Percentiles rank a stretch among this genome's conserved stretches.
phyloP scores from a whole-genome alignment of 2,329 filamentous ascomycete species.

The Fusarium vanettenii region DNA sequence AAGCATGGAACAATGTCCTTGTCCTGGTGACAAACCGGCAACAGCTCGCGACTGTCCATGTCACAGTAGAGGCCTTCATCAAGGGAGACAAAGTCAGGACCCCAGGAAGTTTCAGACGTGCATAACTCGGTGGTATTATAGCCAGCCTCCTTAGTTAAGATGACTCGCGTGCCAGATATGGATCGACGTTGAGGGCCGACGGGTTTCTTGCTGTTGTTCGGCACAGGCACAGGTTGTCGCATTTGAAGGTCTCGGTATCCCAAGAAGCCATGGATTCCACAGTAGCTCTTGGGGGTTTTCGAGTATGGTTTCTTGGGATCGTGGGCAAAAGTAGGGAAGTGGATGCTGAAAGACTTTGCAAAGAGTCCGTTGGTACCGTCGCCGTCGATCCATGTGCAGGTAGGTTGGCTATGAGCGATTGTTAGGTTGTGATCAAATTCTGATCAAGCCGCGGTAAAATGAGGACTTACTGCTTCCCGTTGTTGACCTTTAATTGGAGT shows the following conservation, averaged over 20 bases:
- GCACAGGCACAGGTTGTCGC: neutral
- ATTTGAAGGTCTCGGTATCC: neutral
- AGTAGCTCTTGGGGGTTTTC: neutral
- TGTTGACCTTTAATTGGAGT: neutral
- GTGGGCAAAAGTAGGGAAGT: neutral
- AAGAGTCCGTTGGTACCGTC: neutral
- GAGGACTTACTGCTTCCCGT: neutral
- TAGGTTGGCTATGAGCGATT: neutral
- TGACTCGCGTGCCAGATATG: neutral
- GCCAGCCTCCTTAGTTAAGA: neutral
- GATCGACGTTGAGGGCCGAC: neutral
- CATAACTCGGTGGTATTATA: neutral
- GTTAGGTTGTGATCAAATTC: neutral
- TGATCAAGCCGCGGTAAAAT: fast-evolving
- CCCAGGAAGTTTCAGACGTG: neutral
- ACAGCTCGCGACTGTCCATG: neutral
- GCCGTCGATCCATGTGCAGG: neutral
- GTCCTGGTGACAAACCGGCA: neutral
- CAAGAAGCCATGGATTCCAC: neutral
- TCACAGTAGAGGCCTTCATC: neutral
- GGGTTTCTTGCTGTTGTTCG: neutral
- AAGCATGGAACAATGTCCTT: neutral
- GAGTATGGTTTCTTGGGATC: neutral
- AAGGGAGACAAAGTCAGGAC: neutral
- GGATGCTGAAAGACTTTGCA: neutral